Base-by-base conservation (phyloP, 164 flowering plant species). In the Sextonia rubra region DNA sequence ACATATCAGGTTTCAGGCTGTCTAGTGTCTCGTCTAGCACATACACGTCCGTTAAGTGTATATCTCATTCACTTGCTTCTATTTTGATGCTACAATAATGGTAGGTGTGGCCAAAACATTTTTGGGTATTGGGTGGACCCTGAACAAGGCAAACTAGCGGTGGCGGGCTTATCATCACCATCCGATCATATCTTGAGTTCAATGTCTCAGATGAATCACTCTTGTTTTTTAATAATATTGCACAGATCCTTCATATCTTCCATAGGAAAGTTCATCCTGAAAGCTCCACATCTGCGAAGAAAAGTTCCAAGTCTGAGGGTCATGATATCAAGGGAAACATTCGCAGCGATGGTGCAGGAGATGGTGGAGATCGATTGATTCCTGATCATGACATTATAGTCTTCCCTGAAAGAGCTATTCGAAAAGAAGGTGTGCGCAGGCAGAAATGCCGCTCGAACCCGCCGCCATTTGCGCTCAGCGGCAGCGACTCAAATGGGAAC, bases 201-300 rank as follows among this genome's bases (percentile, higher is more conserved):
- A 37, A 37, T 37, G 11, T 37, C 44, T 37, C 9, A 37, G 0
- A 37, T 7, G 8, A 9, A 37, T 5, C 7, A 9, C 44, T 32
- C 44, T 24, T 68, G 14, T 24, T 30, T 55, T 37, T 65, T 52
- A 64, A 60, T 47, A 76, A 66, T 70, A 76, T 27, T 47, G 55
- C 78, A 82, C 80, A 94, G 99, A 87, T 94, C 64, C 80, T 89
- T 20, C 93, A 89, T 0, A 91, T 86, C 76, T 94, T 94, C 84
- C 88, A 87, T 78, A 81, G 86, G 77, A 94, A 92, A 81, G 97
- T 94, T 64, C 97, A 94, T 77, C 97, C 97, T 64, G 96, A 90
- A 76, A 83, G 69, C 82, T 72, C 83, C 47, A 74, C 78, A 56
- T 32, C 82, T 8, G 64, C 47, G 11, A 73, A 82, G 52, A 86